Percentiles rank a stretch among this genome's conserved stretches.
Conservation (phyloP, 805 yeast species). For the Yamadazyma ubonensis region DNA sequence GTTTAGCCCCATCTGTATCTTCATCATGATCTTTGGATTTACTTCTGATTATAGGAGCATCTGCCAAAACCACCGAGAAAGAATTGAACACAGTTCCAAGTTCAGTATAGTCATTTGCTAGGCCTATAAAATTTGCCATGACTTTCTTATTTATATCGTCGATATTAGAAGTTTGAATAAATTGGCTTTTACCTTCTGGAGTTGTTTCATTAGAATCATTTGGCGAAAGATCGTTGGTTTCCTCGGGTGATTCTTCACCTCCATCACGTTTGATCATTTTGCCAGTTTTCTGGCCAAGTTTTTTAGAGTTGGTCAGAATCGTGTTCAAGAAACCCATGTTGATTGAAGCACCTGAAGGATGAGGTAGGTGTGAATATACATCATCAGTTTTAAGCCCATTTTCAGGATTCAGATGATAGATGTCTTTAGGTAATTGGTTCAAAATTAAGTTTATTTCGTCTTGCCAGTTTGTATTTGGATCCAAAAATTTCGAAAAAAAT, state of each 20-base stretch:
- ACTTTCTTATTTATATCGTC: constrained; percentile 59
- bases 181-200: constrained; percentile 8
- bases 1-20: constrained; percentile 27
- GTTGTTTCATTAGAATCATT: constrained; percentile 6
- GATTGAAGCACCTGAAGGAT: constrained; percentile 26
- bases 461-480: constrained; percentile 81
- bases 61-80: constrained; percentile 50
- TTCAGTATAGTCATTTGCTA: constrained; percentile 67
- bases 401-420: constrained; percentile 45
- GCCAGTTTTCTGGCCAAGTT: constrained; percentile 24
- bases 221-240: constrained; percentile 8
- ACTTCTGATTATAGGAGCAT: constrained; percentile 23
- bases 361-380: constrained; percentile 34
- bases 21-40: constrained; percentile 24
- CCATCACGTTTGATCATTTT: constrained; percentile 16
- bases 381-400: constrained; percentile 40
- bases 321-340: constrained; percentile 33
- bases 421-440: constrained; percentile 40
- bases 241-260: no score
- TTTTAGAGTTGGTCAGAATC: constrained; percentile 23
- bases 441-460: constrained; percentile 52
- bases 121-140: constrained; percentile 53
- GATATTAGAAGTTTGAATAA: constrained; percentile 40
- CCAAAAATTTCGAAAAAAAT: constrained; percentile 74
- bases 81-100: constrained; percentile 61